Conservation (phyloP, 2,329 filamentous ascomycete species). For the Nemania abortiva region DNA sequence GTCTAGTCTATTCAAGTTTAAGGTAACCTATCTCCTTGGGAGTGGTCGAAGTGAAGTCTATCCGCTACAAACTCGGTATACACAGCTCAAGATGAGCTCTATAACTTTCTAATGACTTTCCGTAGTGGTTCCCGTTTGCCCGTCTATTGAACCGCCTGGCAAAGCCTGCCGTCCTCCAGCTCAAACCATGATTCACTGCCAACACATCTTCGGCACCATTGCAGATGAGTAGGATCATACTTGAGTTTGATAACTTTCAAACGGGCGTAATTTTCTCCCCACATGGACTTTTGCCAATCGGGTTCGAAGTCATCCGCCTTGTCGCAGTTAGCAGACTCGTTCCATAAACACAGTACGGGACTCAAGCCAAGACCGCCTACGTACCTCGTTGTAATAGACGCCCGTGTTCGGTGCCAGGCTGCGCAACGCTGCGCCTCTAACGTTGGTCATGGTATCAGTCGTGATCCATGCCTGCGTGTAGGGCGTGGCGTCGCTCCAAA, state of each 20-base stretch:
- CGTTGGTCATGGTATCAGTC: not conserved
- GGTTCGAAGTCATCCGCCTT: conserved; percentile 7
- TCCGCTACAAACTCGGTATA: too few relatives aligned
- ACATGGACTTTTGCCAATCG: conserved; percentile 2
- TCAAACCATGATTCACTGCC: not conserved
- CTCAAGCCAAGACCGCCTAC: not conserved
- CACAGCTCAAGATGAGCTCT: too few relatives aligned
- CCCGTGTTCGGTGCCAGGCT: not conserved
- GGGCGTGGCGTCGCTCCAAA: not conserved
- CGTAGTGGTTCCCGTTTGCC: too few relatives aligned
- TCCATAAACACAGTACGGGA: not conserved
- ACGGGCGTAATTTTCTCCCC: not conserved
- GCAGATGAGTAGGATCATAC: not conserved
- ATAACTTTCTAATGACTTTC: too few relatives aligned
- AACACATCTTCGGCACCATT: conserved; percentile 1
- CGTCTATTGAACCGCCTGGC: not conserved
- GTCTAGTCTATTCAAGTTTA: too few relatives aligned
- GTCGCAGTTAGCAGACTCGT: not conserved
- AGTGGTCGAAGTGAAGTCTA: too few relatives aligned
- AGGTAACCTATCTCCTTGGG: too few relatives aligned
- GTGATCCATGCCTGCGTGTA: not conserved
- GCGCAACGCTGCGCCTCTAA: not conserved
- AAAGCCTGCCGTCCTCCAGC: not conserved
- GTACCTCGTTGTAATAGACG: conserved; percentile 1
- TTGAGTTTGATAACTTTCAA: conserved; percentile 2